Base-by-base conservation (phyloP, 1,284 basidiomycete species). In the Anthracocystis walkeri region DNA sequence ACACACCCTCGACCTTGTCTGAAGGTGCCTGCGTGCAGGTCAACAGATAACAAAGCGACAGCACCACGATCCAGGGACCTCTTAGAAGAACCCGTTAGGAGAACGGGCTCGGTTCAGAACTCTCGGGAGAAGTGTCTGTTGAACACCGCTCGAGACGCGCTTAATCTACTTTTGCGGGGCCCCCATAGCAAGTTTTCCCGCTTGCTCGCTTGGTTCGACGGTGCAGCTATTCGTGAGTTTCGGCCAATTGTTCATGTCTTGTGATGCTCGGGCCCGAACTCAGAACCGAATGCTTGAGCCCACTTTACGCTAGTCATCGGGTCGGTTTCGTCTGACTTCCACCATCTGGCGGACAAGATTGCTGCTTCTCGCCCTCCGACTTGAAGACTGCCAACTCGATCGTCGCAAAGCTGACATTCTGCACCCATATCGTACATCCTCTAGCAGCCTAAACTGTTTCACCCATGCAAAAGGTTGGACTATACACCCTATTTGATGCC, bases 401-500 rank as follows among this genome's bases (percentile, higher is more conserved):
- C 20, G 42, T 11, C 10, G n/a, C 6, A 44, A 11, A 44, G 8
- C 35, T 1, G 25, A 16, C 31, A n/a, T 21, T 20, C 31, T n/a
- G n/a, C n/a, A n/a, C n/a, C n/a, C 21, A 1, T 25, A 38, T 21
- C 11, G 3, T 23, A 31, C 16, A 49, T 12, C 3, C 48, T 16
- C n/a, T n/a, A 27, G 23, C 41, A 18, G n/a, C n/a, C 7, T 42
- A 6, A 23, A 3, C 11, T 12, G 8, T 16, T 16, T 40, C 10
- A 20, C 10, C n/a, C 5, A 41, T 64, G 41, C 55, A 64, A 12
- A 64, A 53, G 25, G 46, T 64, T 16, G 62, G 62, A 11, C 33
- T 25, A 45, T 51, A 64, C 42, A 64, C 55, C 12, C n/a, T 53
- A 35, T 64, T 29, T 25, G 55, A 64, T n/a, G 21, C 62, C 33